A percentile compares a stretch with the other conserved stretches of the same genome.
Evolutionary conservation across 2,329 filamentous ascomycete genomes (phyloP).

Genomic region (Phaeosphaeriaceae sp.): DNA sequence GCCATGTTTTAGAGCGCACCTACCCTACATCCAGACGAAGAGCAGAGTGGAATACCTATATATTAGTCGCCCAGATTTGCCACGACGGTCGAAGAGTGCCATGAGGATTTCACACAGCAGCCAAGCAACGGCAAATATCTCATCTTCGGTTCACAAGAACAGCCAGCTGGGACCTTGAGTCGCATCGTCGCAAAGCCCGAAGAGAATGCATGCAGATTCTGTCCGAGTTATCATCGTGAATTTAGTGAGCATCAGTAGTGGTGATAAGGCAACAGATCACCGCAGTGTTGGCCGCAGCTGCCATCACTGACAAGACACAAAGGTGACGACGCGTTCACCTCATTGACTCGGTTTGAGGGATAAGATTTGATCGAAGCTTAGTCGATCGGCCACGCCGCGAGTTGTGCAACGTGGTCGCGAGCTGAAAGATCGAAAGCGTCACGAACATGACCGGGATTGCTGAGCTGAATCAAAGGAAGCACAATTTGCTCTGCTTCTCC

Average conservation of each 20-base stretch:
- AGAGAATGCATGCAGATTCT: too few species aligned
- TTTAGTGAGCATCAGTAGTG: too few species aligned
- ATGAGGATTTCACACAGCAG: not conserved
- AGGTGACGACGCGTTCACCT: not conserved
- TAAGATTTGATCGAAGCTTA: conserved; percentile 6
- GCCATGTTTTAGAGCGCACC: not conserved
- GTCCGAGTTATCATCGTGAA: too few species aligned
- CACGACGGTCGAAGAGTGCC: conserved; percentile 4
- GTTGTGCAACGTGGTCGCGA: not conserved
- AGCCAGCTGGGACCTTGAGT: not conserved
- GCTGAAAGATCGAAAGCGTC: not conserved
- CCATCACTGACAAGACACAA: too few species aligned
- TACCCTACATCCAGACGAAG: not conserved
- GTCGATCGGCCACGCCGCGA: not conserved
- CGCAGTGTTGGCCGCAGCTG: too few species aligned
- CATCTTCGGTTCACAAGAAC: not conserved
- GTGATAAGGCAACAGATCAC: too few species aligned
- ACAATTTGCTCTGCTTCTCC: not conserved
- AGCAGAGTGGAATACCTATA: not conserved
- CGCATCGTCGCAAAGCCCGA: not conserved
- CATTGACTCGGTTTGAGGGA: not conserved
- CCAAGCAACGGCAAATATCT: not conserved
- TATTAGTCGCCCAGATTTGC: conserved; percentile 6
- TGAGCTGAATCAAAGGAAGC: not conserved
- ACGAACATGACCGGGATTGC: not conserved